These are phyloP conservation scores for Neofusicoccum ribis DNA, from an alignment of 2,329 filamentous ascomycete species.

Conservation along the genomic window DNA sequence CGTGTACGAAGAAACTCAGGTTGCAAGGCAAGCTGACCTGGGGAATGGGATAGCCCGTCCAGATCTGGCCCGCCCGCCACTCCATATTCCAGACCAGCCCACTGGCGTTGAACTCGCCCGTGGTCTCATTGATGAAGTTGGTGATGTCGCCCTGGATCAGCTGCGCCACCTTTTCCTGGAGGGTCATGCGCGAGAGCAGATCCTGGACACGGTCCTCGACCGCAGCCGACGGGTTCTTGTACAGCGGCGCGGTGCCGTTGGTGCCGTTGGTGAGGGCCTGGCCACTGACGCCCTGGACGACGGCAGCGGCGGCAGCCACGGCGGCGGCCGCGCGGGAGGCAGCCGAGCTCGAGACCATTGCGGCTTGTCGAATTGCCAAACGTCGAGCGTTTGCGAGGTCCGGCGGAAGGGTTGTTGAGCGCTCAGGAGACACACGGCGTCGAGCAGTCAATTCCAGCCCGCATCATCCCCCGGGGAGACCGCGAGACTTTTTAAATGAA, in stretches of 20 bases:
- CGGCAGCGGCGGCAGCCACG: neutral
- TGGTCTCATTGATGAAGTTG: slow-evolving; percentile 71
- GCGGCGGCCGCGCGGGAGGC: neutral
- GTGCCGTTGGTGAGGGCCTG: neutral
- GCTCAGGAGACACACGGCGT: too few species aligned
- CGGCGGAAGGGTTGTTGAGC: too few species aligned
- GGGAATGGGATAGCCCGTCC: slow-evolving; percentile 67
- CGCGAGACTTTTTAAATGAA: neutral
- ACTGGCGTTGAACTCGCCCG: slow-evolving; percentile 65
- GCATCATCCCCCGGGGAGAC: neutral
- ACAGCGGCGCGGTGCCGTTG: slow-evolving; percentile 45
- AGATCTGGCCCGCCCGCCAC: slow-evolving; percentile 67
- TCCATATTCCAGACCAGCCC: slow-evolving; percentile 68
- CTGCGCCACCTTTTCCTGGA: slow-evolving; percentile 72
- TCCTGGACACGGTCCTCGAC: slow-evolving; percentile 67
- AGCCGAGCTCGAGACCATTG: slow-evolving; percentile 2
- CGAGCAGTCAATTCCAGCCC: too few species aligned
- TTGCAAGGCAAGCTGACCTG: slow-evolving; percentile 37
- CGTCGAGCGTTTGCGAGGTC: neutral
- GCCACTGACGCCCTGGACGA: neutral
- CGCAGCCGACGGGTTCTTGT: slow-evolving; percentile 64
- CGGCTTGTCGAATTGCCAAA: neutral
- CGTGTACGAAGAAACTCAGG: neutral
- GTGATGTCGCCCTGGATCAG: slow-evolving; percentile 64
- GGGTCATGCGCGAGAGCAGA: slow-evolving; percentile 70